A percentile compares a stretch with the other conserved stretches of the same genome.
phyloP scores from a whole-genome alignment of 345 rosid genomes.

The Corchorus olitorius region DNA sequence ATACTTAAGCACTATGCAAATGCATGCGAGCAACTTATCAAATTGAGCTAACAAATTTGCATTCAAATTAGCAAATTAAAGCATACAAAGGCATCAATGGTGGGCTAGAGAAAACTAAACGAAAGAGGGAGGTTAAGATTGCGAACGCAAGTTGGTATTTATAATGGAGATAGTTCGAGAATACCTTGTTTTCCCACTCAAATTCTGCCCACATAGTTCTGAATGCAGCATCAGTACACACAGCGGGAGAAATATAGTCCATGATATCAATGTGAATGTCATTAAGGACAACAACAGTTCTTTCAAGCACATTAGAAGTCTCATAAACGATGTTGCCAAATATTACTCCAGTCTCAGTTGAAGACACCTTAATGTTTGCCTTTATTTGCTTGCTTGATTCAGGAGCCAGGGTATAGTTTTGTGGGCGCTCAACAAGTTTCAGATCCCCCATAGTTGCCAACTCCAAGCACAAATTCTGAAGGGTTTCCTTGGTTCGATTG shows the following conservation, averaged over 20 bases:
- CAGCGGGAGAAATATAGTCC: constrained; percentile 97
- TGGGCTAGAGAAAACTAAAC: not conserved
- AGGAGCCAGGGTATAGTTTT: constrained; percentile 93
- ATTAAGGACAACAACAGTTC: constrained; percentile 87
- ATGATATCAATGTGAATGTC: constrained; percentile 95
- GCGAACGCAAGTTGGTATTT: not conserved
- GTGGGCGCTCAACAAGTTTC: constrained; percentile 98
- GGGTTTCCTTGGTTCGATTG: constrained; percentile 96
- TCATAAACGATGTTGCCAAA: constrained; percentile 97
- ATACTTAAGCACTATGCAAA: constrained; percentile 4
- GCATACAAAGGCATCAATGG: not conserved
- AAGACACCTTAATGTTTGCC: constrained; percentile 98
- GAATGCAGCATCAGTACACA: constrained; percentile 85
- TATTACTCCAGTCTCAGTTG: constrained; percentile 97
- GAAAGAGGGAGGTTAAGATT: not conserved
- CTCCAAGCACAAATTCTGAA: constrained; percentile 95
- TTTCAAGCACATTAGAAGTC: constrained; percentile 86
- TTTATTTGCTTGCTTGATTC: constrained; percentile 95
- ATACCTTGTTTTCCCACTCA: constrained; percentile 99
- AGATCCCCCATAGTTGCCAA: constrained; percentile 99
- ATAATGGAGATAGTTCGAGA: not conserved
- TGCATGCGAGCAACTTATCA: not conserved
- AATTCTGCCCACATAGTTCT: constrained; percentile 99
- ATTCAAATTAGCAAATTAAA: not conserved
- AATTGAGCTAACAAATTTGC: not conserved